Base-by-base conservation (phyloP, 768 basidiomycete species). In the Lentinula lateritia region DNA sequence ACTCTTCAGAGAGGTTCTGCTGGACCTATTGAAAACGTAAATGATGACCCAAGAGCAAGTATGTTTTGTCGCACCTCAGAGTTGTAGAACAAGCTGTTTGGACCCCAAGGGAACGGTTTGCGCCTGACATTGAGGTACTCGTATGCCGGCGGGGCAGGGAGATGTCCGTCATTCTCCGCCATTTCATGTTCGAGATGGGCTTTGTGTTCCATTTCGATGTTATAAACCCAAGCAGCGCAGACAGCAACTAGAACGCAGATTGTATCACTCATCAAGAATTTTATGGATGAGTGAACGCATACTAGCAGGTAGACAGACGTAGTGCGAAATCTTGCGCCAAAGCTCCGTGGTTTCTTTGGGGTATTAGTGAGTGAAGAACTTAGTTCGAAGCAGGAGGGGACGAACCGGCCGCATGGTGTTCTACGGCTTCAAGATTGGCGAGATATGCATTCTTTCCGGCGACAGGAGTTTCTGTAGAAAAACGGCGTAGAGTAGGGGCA, bases 321-420 rank as follows among this genome's bases (percentile, higher is more conserved):
- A 93, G 78, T 70, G 89, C 91, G 89, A 90, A 72, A 94, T 90
- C 78, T 87, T 92, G 70, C 90, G 86, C 92, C 92, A 94, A 65
- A 94, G 83, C 60, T 87, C 80, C 55, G 88, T 76, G 34, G 91
- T 89, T 62, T 86, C 92, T 94, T 67, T 41, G 59, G 46, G 42
- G 45, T 64, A 59, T 60, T 28, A 60, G 15, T 16, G 28, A 28
- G 28, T 28, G 28, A 23, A 15, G 6, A 50, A 23, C 34, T 39
- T 43, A 9, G 20, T 39, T 56, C 23, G 39, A 13, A 43, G 32
- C 28, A 43, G 46, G 2, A 56, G 23, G n/a, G 10, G 34, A 65
- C 70, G 65, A 63, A 91, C 90, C 80, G 69, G 75, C 75, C 62
- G 90, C 90, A 68, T 92, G 90, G 68, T 85, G 83, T 61, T 77